These are phyloP conservation scores for Euryodendron excelsum DNA, from an alignment of 148 eudicot species.

Conservation along the genomic window DNA sequence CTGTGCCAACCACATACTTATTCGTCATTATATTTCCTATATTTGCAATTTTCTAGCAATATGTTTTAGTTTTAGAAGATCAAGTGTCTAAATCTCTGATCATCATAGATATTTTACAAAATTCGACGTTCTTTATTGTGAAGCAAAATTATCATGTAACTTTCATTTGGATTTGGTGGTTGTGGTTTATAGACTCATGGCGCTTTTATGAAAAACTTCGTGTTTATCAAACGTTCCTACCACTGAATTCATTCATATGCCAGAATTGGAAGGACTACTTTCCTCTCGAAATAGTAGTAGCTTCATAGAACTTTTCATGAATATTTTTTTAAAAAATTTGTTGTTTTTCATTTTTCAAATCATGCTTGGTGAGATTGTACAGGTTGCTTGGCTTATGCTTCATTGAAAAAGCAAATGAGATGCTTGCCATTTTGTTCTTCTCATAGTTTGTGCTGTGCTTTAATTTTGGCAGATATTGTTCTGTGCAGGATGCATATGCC, in stretches of 20 bases:
- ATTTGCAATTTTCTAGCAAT: too few relatives aligned
- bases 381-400: not conserved
- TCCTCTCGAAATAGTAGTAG: not conserved
- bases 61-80: too few relatives aligned
- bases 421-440: constrained; percentile 7
- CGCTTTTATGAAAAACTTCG: not conserved
- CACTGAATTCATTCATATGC: not conserved
- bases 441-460: not conserved
- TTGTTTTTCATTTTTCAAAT: not conserved
- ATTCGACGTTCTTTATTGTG: too few relatives aligned
- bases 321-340: not conserved
- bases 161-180: too few relatives aligned
- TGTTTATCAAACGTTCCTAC: not conserved
- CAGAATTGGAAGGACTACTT: not conserved
- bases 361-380: not conserved
- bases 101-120: too few relatives aligned
- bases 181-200: not conserved
- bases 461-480: constrained; percentile 6
- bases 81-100: too few relatives aligned
- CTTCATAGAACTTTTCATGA: not conserved
- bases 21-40: too few relatives aligned
- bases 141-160: too few relatives aligned
- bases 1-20: too few relatives aligned
- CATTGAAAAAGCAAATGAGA: not conserved
- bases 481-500: constrained; percentile 79